phyloP scores from a whole-genome alignment of 441 rosid species.

The Sinapis alba region DNA sequence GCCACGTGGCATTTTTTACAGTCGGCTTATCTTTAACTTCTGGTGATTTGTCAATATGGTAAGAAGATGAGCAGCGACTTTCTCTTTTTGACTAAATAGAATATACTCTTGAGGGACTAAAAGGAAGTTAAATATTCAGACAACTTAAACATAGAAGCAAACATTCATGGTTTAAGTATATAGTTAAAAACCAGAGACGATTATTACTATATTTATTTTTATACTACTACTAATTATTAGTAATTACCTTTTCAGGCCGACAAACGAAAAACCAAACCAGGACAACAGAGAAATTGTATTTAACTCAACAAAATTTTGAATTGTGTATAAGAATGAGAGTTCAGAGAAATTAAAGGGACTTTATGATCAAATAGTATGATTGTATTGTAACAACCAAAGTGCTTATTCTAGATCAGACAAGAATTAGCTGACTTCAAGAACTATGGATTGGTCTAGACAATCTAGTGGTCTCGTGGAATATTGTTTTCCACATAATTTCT shows the following conservation, averaged over 20 bases:
- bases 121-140: not conserved
- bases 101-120: not conserved
- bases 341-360: too few relatives aligned
- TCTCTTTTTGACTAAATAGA: not conserved
- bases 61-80: not conserved
- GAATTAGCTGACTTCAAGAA: not conserved
- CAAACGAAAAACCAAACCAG: not conserved
- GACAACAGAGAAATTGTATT: not conserved
- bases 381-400: not conserved
- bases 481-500: too few relatives aligned
- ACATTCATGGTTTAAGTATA: not conserved
- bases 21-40: not conserved
- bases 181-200: not conserved
- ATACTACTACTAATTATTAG: not conserved
- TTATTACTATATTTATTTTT: not conserved
- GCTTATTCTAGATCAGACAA: not conserved
- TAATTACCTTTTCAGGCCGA: not conserved
- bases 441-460: too few relatives aligned
- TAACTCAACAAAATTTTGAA: too few relatives aligned
- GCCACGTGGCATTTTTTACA: not conserved
- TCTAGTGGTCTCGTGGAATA: too few relatives aligned
- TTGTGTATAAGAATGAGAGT: not conserved
- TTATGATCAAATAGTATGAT: too few relatives aligned
- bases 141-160: not conserved
- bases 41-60: not conserved